These are phyloP conservation scores for Umbelopsis sp. DNA, from an alignment of 192 early-diverging fungal species.

Conservation along the genomic window DNA sequence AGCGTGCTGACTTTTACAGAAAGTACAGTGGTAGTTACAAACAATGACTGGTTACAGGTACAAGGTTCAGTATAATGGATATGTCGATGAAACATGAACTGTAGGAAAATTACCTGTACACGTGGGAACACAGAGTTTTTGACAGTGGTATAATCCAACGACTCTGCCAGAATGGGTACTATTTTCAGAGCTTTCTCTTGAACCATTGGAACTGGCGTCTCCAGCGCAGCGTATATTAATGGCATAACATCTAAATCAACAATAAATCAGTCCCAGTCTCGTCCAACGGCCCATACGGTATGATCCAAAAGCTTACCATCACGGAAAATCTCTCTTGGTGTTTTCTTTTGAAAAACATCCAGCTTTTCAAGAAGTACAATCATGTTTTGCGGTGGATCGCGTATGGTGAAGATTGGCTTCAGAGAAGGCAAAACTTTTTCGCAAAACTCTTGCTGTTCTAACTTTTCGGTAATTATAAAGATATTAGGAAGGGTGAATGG, in stretches of 20 bases:
- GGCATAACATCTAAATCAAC: constrained; percentile 67
- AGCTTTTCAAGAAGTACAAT: constrained; percentile 68
- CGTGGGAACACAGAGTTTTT: constrained; percentile 70
- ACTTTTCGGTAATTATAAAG: constrained; percentile 66
- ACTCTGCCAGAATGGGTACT: constrained; percentile 55
- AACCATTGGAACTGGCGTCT: constrained; percentile 50
- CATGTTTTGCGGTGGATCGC: constrained; percentile 68
- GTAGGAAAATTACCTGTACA: constrained; percentile 50
- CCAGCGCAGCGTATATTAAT: constrained; percentile 67
- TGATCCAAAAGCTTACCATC: constrained; percentile 48
- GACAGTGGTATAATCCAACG: constrained; percentile 63
- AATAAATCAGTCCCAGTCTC: not conserved
- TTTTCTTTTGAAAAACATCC: constrained; percentile 66
- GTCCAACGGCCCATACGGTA: too few relatives aligned
- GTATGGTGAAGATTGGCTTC: constrained; percentile 58
- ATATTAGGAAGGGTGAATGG: constrained; percentile 78
- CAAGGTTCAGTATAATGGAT: not conserved
- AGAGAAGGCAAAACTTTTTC: constrained; percentile 61
- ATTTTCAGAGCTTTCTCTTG: constrained; percentile 71
- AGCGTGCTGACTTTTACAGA: constrained; percentile 74
- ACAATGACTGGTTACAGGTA: constrained; percentile 50
- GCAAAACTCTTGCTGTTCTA: constrained; percentile 64
- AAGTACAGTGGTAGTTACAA: constrained; percentile 64
- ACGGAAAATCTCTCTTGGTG: constrained; percentile 60
- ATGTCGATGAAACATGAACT: not conserved